Base-by-base conservation (phyloP, 257 asterid species). In the Solanum rostratum region DNA sequence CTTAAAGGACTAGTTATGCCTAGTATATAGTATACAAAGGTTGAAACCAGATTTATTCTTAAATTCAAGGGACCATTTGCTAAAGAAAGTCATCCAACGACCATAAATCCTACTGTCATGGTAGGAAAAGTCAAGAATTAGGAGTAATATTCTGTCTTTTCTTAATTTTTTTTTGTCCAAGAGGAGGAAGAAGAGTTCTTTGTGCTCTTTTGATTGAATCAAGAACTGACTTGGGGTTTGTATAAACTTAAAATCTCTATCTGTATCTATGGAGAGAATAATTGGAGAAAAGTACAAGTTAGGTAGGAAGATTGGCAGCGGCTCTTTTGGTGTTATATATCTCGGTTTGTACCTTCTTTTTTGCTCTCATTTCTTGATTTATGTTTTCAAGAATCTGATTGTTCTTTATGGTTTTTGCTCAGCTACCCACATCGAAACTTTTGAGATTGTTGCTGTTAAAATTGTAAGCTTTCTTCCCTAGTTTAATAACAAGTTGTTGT, bases 371-470 rank as follows among this genome's bases (percentile, higher is more conserved):
- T 80, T 52, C 15, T 73, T 76, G 62, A 62, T 22, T 22, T 76
- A 16, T 29, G 4, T 10, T 30, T 45, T 81, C 15, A 63, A 83
- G 33, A 22, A 19, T 54, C 39, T 41, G 52, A 70, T 88, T 71
- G 24, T 50, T 53, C 79, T 85, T 79, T 69, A 1, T 39, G 70
- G 18, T 24, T 79, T 69, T 22, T 83, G 41, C 82, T 90, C 94
- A 95, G 99, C 99, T 87, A 95, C 97, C 37, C 98, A 95, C 89
- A 89, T 94, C 80, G 96, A 94, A 82, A 91, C 97, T 45, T 92
- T 90, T 79, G 99, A 94, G 93, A 94, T 94, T 90, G 97, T 95
- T 29, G 99, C 99, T 50, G 92, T 95, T 84, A 95, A 95, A 91
- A 94, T 95, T 76, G 99, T 95, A 93, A 93, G 98, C 88, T 84